These are phyloP conservation scores for Taiozyma sp. DNA, from an alignment of 1,139 yeast species.

Conservation along the genomic window DNA sequence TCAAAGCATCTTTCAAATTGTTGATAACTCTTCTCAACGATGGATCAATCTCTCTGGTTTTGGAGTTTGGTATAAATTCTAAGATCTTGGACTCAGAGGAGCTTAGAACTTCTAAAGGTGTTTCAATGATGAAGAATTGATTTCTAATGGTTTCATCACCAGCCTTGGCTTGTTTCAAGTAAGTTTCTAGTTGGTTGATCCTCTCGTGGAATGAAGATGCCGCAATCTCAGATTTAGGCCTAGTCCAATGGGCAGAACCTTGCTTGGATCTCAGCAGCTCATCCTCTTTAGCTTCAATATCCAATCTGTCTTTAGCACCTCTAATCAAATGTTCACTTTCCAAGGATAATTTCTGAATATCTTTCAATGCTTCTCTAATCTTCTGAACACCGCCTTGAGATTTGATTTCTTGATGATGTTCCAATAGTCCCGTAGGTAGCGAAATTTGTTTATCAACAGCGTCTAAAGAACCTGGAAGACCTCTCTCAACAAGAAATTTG, in stretches of 20 bases:
- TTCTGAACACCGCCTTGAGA: slow-evolving; percentile 46
- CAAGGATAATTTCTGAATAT: slow-evolving; percentile 38
- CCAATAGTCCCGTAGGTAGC: slow-evolving; percentile 51
- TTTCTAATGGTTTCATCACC: slow-evolving; percentile 52
- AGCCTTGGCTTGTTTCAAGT: slow-evolving; percentile 49
- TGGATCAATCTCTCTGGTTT: slow-evolving; percentile 37
- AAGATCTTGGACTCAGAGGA: slow-evolving; percentile 38
- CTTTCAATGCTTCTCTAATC: slow-evolving; percentile 40
- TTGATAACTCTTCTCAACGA: slow-evolving; percentile 31
- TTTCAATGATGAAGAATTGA: slow-evolving; percentile 40
- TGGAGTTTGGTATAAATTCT: slow-evolving; percentile 45
- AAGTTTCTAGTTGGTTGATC: slow-evolving; percentile 39
- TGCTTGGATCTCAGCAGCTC: slow-evolving; percentile 39
- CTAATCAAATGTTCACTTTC: slow-evolving; percentile 35
- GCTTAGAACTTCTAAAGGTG: slow-evolving; percentile 38
- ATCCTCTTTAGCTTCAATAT: slow-evolving; percentile 53
- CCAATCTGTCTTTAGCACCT: slow-evolving; percentile 43
- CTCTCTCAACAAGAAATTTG: slow-evolving; percentile 37
- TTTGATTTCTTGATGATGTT: slow-evolving; percentile 51
- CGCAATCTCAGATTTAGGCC: slow-evolving; percentile 37
- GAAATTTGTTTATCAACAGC: slow-evolving; percentile 57
- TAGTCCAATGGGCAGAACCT: slow-evolving; percentile 46
- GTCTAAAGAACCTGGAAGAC: slow-evolving; percentile 60
- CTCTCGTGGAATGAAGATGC: slow-evolving; percentile 34
- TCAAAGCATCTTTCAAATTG: slow-evolving; percentile 37